These are phyloP conservation scores for Alternaria sp. DNA, from an alignment of 2,329 filamentous ascomycete species.

Conservation along the genomic window DNA sequence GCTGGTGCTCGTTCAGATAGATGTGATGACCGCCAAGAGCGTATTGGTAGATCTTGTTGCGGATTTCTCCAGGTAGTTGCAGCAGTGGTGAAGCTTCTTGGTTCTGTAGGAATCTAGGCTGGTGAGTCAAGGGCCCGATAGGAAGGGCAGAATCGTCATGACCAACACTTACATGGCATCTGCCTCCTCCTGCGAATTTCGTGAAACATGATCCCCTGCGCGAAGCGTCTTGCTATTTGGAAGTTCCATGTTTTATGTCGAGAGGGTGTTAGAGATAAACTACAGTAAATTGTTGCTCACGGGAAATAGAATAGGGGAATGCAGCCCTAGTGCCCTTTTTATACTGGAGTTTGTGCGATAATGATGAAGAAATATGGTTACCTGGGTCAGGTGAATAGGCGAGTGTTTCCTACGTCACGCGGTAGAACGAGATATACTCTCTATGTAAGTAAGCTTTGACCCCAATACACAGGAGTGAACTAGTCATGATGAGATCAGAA, in stretches of 20 bases:
- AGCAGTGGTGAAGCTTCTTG: neutral
- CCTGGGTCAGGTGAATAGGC: neutral
- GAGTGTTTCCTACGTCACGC: neutral
- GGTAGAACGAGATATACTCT: neutral
- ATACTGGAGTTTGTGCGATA: neutral
- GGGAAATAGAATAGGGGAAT: neutral
- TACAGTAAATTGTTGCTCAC: too few relatives aligned
- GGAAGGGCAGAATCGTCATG: neutral
- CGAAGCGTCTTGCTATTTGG: neutral
- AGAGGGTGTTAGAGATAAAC: neutral
- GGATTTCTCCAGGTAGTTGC: constrained; percentile 1
- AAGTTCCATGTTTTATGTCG: neutral
- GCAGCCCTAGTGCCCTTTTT: neutral
- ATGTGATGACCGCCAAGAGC: neutral
- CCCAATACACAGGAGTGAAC: neutral
- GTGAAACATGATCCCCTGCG: neutral
- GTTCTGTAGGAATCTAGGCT: neutral
- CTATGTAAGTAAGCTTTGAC: neutral
- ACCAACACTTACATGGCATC: neutral
- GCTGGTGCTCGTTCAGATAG: neutral
- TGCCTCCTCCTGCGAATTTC: neutral
- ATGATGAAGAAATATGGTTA: neutral
- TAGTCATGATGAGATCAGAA: neutral
- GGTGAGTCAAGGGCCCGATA: neutral
- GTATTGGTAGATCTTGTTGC: neutral